These are phyloP conservation scores for Aspergillus pseudotamarii DNA, from an alignment of 2,329 filamentous ascomycete species.

Conservation along the genomic window DNA sequence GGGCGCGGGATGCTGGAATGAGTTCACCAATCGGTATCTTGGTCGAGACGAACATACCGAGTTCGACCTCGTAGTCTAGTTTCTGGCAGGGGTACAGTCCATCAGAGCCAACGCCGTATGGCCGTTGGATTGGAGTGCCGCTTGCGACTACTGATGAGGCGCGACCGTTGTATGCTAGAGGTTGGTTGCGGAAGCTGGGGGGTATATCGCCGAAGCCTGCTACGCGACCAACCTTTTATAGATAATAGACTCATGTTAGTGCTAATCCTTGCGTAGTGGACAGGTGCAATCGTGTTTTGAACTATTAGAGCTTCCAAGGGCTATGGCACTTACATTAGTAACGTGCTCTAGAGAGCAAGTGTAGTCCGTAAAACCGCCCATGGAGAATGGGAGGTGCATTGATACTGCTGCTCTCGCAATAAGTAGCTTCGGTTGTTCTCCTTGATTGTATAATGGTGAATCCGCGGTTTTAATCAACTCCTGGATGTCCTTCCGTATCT, in stretches of 20 bases:
- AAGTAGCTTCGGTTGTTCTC: constrained; percentile 30
- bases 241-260: not conserved
- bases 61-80: constrained; percentile 48
- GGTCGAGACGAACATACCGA: constrained; percentile 51
- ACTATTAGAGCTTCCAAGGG: not conserved
- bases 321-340: constrained; percentile 26
- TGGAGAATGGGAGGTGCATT: constrained; percentile 58
- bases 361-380: constrained; percentile 58
- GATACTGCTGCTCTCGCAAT: constrained; percentile 35
- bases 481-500: constrained; percentile 46
- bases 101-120: constrained; percentile 43
- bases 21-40: constrained; percentile 39
- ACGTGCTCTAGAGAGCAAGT: constrained; percentile 39
- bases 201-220: constrained; percentile 13
- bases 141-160: constrained; percentile 57
- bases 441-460: constrained; percentile 11
- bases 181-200: constrained; percentile 52
- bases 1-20: constrained; percentile 51
- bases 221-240: not conserved
- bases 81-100: constrained; percentile 17
- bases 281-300: accelerated
- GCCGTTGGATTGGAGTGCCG: constrained; percentile 52
- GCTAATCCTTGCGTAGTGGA: no score
- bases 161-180: constrained; percentile 57
- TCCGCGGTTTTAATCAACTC: constrained; percentile 9